Base-by-base conservation (phyloP, 2,329 filamentous ascomycete species). In the Clonostachys rosea region DNA sequence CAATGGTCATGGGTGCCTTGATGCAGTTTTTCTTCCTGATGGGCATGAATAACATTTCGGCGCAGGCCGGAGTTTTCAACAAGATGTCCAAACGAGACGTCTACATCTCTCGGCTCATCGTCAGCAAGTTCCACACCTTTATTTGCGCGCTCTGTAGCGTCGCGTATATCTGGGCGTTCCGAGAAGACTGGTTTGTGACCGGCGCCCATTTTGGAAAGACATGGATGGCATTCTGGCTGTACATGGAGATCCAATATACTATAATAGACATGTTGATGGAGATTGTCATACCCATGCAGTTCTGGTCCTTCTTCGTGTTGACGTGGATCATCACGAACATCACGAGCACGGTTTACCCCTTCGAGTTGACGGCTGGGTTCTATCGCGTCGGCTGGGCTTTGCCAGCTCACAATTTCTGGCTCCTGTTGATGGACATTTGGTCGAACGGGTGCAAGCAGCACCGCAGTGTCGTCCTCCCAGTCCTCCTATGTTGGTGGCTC, bases 121-220 rank as follows among this genome's bases (percentile, higher is more conserved):
- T 63, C 17, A 62, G 62, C 40, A 47, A 60, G 5, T 9, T 59
- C 8, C 69, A 67, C 52, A 60, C 60, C 2, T 52, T 66, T 39
- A 40, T 70, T 13, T 66, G 61, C 14, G 62, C 67, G 0, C 53
- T 75, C 4, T 62, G 60, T 37, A 62, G 66, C 24, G 54, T 67
- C 0, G 71, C 68, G 1, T 64, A 64, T 36, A 65, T 73, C 46
- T 75, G 71, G 72, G 71, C 68, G 0, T 75, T 70, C 54, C 57
- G 63, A 2, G 67, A 67, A 40, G 58, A 54, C 33, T 75, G 72
- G 72, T 43, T 50, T 3, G 68, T 74, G 4, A 57, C 57, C 16
- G 63, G 58, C 5, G 12, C 42, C 2, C 47, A 60, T 36, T 63
- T 62, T 34, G 59, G 49, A 5, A 42, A 53, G 30, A 57, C 53